Percentiles rank a stretch among this genome's conserved stretches.
Conservation (phyloP, 352 stramenopile genomes). For the Aphanomyces invadans region DNA sequence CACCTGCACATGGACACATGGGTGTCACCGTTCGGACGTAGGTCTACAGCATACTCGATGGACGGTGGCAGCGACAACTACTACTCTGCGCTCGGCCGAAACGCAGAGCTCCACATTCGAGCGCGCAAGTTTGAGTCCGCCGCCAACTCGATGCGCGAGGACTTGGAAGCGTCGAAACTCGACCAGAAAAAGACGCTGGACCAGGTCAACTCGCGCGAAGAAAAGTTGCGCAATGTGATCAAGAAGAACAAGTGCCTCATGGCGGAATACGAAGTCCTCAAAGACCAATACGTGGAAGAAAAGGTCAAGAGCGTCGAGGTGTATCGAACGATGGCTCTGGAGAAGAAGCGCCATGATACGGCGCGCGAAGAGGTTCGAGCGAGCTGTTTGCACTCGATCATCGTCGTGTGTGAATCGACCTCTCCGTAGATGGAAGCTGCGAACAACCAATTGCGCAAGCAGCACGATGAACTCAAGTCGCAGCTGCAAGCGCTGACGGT, state of each 20-base stretch:
- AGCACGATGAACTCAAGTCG: neutral
- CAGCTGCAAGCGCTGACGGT: neutral
- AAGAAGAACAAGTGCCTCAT: slow-evolving; percentile 27
- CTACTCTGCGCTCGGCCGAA: slow-evolving; percentile 17
- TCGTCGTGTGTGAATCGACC: too few species aligned
- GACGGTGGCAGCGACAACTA: slow-evolving; percentile 7
- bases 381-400: neutral
- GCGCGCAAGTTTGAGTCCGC: slow-evolving; percentile 19
- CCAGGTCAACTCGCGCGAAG: slow-evolving; percentile 17
- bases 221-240: slow-evolving; percentile 24
- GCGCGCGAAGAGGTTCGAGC: slow-evolving; percentile 3
- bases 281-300: slow-evolving; percentile 22
- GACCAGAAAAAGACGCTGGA: slow-evolving; percentile 22
- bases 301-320: slow-evolving; percentile 25
- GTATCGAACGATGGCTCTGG: slow-evolving; percentile 18
- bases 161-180: slow-evolving; percentile 14
- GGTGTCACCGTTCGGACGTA: too few species aligned
- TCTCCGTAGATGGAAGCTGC: slow-evolving; percentile 12
- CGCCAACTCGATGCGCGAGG: slow-evolving; percentile 10
- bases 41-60: neutral
- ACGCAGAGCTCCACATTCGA: slow-evolving; percentile 22
- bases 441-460: neutral
- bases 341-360: slow-evolving; percentile 12
- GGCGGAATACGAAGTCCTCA: slow-evolving; percentile 23
- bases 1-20: too few species aligned